Evolutionary conservation across 306 rosid species (phyloP).

Genomic region (Boehmeria nivea): DNA sequence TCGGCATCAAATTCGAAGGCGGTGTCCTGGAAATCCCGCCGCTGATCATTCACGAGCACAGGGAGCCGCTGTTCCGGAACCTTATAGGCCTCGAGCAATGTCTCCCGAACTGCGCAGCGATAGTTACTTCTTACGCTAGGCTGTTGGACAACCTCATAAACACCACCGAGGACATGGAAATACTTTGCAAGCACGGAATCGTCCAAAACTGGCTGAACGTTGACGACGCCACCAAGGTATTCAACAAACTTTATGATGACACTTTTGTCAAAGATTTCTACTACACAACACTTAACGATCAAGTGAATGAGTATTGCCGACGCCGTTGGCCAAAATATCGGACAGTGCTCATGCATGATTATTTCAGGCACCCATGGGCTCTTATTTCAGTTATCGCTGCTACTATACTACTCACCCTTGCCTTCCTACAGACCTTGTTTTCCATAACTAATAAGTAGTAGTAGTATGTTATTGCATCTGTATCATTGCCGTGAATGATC

Average conservation of each 20-base stretch:
- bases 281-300: neutral
- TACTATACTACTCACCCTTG: neutral
- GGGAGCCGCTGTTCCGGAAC: conserved; percentile 5
- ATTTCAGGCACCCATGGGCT: conserved; percentile 2
- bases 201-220: conserved; percentile 7
- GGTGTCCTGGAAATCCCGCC: conserved; percentile 8
- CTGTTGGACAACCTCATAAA: conserved; percentile 19
- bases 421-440: conserved; percentile 11
- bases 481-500: too few species aligned
- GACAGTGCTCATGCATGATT: conserved; percentile 1
- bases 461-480: too few species aligned
- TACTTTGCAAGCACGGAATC: conserved; percentile 2
- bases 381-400: conserved; percentile 1
- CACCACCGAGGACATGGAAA: neutral
- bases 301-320: neutral
- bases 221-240: conserved; percentile 3
- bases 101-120: neutral
- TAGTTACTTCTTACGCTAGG: conserved; percentile 18
- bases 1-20: neutral
- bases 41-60: conserved; percentile 13
- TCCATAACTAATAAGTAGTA: too few species aligned
- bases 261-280: neutral
- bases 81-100: conserved; percentile 18
- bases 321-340: neutral
- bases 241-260: conserved; percentile 12